Evolutionary conservation across 176 grass and related monocot genomes (phyloP), one percentile per base, ranked within the genome.

Genomic region (Musa beccarii): DNA sequence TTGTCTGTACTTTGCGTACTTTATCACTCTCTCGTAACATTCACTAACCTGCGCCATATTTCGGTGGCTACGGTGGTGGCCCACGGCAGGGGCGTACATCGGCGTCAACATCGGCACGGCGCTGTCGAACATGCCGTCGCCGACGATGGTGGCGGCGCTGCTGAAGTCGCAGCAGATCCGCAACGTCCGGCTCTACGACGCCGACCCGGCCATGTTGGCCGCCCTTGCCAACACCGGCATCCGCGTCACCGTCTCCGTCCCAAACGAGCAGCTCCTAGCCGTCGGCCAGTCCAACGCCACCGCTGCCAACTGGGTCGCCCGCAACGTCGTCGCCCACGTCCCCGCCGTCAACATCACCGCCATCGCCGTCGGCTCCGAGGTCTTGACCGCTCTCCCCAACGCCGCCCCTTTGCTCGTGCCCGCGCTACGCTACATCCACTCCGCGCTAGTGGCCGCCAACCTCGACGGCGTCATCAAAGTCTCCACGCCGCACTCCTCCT

Each of bases 241-340:
- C 81, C 78, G 90, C 69, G 95, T 99, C 10, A 82, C 86, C 17
- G 83, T 99, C 61, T 99, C 95, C 0, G 95, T 99, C 3, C 95
- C 95, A 1, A 99, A 99, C 80, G 95, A 99, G 75, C 95, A 99
- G 86, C 90, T 99, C 57, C 95, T 99, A 17, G 95, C 84, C 68
- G 83, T 99, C 69, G 95, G 90, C 69, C 88, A 86, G 74, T 99
- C 95, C 16, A 99, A 99, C 72, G 88, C 95, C 53, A 99, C 95
- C 53, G 90, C 95, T 2, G 90, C 90, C 72, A 87, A 84, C 21
- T 99, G 95, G 95, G 84, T 99, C 2, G 80, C 90, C 1, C 80
- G 76, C 17, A 98, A 98, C 54, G 90, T 98, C 9, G 88, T 87
- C 0, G 95, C 95, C 1, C 95, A 98, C 76, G 87, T 67, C 79